Evolutionary conservation across 257 asterid genomes (phyloP), one percentile per base, ranked within the genome.

Genomic region (Forsythia viridissima): DNA sequence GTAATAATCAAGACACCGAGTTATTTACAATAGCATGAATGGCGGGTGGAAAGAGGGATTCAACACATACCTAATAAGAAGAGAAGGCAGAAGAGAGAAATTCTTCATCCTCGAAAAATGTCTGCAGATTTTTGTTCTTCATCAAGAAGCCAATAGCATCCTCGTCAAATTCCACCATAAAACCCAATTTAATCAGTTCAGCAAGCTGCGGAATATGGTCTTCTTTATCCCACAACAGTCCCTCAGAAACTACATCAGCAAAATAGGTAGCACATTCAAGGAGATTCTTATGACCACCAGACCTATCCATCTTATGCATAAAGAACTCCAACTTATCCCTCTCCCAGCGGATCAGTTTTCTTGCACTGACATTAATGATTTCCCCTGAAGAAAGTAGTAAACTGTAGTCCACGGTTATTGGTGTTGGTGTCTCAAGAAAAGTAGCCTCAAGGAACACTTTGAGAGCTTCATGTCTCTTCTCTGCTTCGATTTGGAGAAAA

Each of bases 101-200:
- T 16, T 76, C 84, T 74, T 79, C 86, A 70, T 85, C 88, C 75
- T 85, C 88, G 69, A 71, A 61, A 65, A 81, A 80, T 30, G 79
- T 72, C 78, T 79, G 77, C 75, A 79, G 71, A 65, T 85, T 85
- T 48, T 81, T 73, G 8, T 63, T 81, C 78, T 82, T 81, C 88
- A 85, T 79, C 80, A 79, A 69, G 82, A 76, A 82, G 8, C 43
- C 81, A 73, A 85, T 71, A 40, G 88, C 82, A 15, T 69, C 82
- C 80, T 85, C 84, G 1, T 85, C 88, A 48, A 85, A 85, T 63
- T 85, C 82, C 44, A 85, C 24, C 40, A 85, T 13, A 73, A 76
- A 85, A 2, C 84, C 88, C 69, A 85, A 61, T 81, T 82, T 85
- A 73, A 85, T 76, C 41, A 85, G 42, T 72, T 85, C 88, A 55